Evolutionary conservation across 2,329 filamentous ascomycete species (phyloP).

Genomic region (Dothideomycetidae sp.): DNA sequence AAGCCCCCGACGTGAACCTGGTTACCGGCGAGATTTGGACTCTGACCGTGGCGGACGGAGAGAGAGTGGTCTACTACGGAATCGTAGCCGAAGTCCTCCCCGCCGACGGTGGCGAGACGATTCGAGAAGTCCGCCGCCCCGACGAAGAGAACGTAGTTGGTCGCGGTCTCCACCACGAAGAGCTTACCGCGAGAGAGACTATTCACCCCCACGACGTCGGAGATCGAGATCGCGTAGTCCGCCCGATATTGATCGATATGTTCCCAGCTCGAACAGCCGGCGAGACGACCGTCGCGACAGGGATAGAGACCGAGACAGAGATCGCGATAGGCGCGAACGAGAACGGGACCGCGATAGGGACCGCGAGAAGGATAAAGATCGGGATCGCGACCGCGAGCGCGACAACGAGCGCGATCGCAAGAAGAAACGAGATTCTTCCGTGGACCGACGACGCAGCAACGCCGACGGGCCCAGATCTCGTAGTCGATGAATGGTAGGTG

Average conservation of each 20-base stretch:
- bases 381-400: slow-evolving; percentile 16
- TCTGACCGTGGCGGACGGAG: slow-evolving; percentile 11
- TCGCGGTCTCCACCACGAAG: slow-evolving; percentile 15
- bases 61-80: slow-evolving; percentile 14
- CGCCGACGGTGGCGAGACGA: slow-evolving; percentile 12
- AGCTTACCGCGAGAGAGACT: slow-evolving; percentile 15
- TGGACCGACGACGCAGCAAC: slow-evolving; percentile 1
- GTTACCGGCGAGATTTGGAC: neutral
- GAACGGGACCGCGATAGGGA: slow-evolving; percentile 10
- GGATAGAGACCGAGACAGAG: slow-evolving; percentile 8
- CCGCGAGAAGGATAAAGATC: slow-evolving; percentile 16
- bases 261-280: slow-evolving; percentile 18
- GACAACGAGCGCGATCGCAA: too few relatives aligned
- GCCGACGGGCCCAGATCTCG: slow-evolving; percentile 6
- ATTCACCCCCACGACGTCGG: slow-evolving; percentile 13
- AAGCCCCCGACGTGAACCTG: slow-evolving; percentile 6
- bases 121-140: slow-evolving; percentile 4
- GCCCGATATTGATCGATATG: slow-evolving; percentile 25
- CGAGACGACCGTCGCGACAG: slow-evolving; percentile 8
- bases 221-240: slow-evolving; percentile 20
- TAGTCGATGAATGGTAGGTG: slow-evolving; percentile 3
- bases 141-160: slow-evolving; percentile 5
- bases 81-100: slow-evolving; percentile 19
- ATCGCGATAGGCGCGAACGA: slow-evolving; percentile 9
- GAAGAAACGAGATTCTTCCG: slow-evolving; percentile 9